Conservation (phyloP, 257 asterid species). For the Thymus mandschuricus region DNA sequence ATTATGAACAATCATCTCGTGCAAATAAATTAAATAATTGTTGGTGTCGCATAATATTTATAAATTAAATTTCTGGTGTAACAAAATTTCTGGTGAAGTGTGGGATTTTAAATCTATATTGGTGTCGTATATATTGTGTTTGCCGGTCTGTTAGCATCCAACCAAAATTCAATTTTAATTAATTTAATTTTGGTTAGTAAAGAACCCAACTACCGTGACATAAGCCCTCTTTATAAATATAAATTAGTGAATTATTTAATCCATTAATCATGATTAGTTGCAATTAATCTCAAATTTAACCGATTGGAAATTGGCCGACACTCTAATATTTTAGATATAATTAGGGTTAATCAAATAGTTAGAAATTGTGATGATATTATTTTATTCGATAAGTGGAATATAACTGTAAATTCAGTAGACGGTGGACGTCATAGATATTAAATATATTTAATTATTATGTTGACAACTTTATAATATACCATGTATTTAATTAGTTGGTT, state of each 20-base stretch:
- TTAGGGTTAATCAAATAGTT: neutral
- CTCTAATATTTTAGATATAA: conserved; percentile 15
- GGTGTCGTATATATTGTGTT: conserved; percentile 28
- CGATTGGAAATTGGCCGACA: conserved; percentile 30
- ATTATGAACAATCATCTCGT: conserved; percentile 5
- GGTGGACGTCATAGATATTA: neutral
- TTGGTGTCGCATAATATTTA: conserved; percentile 2
- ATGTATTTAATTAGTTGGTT: no score
- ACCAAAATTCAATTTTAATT: neutral
- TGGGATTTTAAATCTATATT: conserved; percentile 12
- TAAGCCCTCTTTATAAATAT: conserved; percentile 14
- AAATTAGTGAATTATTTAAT: neutral
- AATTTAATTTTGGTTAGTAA: conserved; percentile 30
- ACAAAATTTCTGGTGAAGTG: conserved; percentile 6
- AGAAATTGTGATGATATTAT: neutral
- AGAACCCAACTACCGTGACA: conserved; percentile 45
- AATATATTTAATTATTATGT: no score
- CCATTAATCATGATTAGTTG: conserved; percentile 29
- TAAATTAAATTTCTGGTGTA: conserved; percentile 19
- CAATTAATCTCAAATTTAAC: neutral
- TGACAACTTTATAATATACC: no score
- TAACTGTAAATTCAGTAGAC: neutral
- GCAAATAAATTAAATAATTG: conserved; percentile 10
- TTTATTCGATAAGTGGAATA: neutral
- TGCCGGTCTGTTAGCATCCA: conserved; percentile 23